Evolutionary conservation across 805 yeast species (phyloP).

Genomic region (Yarrowia bubula): DNA sequence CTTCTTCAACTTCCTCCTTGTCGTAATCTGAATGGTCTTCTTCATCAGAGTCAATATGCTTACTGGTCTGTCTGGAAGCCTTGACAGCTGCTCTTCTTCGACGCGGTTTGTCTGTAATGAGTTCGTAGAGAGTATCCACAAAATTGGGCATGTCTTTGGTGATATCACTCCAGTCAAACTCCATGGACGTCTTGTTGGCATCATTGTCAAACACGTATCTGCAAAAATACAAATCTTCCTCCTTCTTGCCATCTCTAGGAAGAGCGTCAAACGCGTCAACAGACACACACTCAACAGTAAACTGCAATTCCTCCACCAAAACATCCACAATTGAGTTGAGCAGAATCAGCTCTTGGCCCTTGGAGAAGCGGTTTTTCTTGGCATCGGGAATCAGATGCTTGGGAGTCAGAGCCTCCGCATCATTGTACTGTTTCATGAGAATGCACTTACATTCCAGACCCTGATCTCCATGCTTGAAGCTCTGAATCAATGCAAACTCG

Average conservation of each 20-base stretch:
- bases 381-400: conserved; percentile 13
- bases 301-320: background rate
- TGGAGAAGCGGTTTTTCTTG: conserved; percentile 9
- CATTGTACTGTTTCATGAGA: conserved; percentile 1
- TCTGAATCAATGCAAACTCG: conserved; percentile 6
- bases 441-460: background rate
- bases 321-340: background rate
- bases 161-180: conserved; percentile 20
- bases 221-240: background rate
- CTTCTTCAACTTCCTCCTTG: background rate
- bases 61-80: background rate
- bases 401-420: background rate
- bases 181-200: background rate
- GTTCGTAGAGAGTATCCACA: background rate
- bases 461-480: background rate
- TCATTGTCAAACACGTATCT: conserved; percentile 2
- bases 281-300: background rate
- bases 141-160: background rate
- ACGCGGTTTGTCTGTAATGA: conserved; percentile 12
- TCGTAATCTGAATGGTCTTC: background rate
- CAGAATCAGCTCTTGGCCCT: conserved; percentile 6
- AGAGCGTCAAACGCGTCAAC: background rate
- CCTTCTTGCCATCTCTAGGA: background rate
- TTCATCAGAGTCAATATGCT: background rate
- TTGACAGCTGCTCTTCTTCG: conserved; percentile 8